These are phyloP conservation scores for Immersiporthe knoxdaviesiana DNA, from an alignment of 2,329 filamentous ascomycete genomes.

Conservation along the genomic window DNA sequence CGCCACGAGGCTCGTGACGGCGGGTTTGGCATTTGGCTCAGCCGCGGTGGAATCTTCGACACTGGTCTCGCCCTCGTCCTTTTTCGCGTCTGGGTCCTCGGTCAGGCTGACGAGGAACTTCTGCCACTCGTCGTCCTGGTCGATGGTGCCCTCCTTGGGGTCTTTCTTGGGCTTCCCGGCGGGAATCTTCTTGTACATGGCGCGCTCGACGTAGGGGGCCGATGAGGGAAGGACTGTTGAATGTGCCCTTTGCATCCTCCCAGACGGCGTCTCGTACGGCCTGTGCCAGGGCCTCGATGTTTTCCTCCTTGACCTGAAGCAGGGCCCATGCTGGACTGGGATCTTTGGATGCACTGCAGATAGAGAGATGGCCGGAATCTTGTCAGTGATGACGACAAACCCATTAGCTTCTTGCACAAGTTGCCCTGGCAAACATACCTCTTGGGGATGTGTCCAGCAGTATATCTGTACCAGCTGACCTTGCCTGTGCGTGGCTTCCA, in stretches of 20 bases:
- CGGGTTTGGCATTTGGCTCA: conserved; percentile 64
- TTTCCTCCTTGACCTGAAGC: conserved; percentile 74
- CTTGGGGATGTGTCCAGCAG: conserved; percentile 72
- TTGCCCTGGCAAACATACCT: conserved; percentile 63
- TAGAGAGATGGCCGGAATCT: conserved; percentile 22
- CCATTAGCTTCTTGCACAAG: not conserved
- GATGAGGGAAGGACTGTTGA: conserved; percentile 71
- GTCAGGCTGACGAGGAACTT: conserved; percentile 87
- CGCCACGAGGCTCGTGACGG: conserved; percentile 73
- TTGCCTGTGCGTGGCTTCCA: conserved; percentile 83
- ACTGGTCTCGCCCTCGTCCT: conserved; percentile 53
- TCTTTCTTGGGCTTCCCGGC: conserved; percentile 75
- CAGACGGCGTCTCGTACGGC: conserved; percentile 71
- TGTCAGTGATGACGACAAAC: conserved; percentile 10
- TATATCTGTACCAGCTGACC: conserved; percentile 79
- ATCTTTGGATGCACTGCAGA: conserved; percentile 74
- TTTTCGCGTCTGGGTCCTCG: conserved; percentile 55
- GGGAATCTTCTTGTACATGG: conserved; percentile 82
- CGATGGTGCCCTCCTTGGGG: conserved; percentile 88
- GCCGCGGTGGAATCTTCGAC: conserved; percentile 51
- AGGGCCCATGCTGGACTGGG: conserved; percentile 82
- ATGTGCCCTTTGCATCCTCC: conserved; percentile 80
- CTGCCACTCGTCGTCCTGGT: conserved; percentile 95
- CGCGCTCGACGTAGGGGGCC: conserved; percentile 81
- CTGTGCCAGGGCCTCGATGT: conserved; percentile 70